Conservation (phyloP, 768 basidiomycete species). For the Lyophyllum atratum region DNA sequence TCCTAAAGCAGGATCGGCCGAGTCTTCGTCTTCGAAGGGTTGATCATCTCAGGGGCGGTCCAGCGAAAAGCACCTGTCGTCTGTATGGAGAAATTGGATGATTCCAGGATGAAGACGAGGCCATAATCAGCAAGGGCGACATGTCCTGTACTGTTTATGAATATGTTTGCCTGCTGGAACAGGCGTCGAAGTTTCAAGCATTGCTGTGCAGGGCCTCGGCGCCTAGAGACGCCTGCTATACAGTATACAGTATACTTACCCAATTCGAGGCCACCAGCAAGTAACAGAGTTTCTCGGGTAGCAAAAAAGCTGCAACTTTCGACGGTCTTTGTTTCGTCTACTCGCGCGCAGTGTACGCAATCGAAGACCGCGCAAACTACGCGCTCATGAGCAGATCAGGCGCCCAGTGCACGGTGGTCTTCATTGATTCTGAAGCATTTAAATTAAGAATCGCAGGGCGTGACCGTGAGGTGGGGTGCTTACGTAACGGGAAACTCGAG, state of each 20-base stretch:
- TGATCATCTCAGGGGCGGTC: constrained; percentile 34
- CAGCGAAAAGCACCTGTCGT: constrained; percentile 28
- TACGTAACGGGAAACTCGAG: neutral
- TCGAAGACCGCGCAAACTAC: neutral
- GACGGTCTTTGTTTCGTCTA: neutral
- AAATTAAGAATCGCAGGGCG: neutral
- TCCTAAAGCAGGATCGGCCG: neutral
- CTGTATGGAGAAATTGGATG: constrained; percentile 21
- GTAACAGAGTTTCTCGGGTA: neutral
- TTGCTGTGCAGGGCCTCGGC: neutral
- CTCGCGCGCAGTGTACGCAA: neutral
- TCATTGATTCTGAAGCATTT: no score
- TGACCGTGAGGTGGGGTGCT: neutral
- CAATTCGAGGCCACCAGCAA: no score
- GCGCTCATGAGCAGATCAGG: neutral
- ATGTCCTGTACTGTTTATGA: constrained; percentile 22
- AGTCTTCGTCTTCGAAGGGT: constrained; percentile 16
- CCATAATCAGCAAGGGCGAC: constrained; percentile 30
- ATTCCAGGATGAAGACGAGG: constrained; percentile 23
- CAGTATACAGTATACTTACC: no score
- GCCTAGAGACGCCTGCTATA: neutral
- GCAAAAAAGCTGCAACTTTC: neutral
- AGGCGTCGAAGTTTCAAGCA: constrained; percentile 8
- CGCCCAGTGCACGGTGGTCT: neutral
- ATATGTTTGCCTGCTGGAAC: constrained; percentile 24